Evolutionary conservation across 1,284 basidiomycete genomes (phyloP).

Genomic region (Cutaneotrichosporon sp.): DNA sequence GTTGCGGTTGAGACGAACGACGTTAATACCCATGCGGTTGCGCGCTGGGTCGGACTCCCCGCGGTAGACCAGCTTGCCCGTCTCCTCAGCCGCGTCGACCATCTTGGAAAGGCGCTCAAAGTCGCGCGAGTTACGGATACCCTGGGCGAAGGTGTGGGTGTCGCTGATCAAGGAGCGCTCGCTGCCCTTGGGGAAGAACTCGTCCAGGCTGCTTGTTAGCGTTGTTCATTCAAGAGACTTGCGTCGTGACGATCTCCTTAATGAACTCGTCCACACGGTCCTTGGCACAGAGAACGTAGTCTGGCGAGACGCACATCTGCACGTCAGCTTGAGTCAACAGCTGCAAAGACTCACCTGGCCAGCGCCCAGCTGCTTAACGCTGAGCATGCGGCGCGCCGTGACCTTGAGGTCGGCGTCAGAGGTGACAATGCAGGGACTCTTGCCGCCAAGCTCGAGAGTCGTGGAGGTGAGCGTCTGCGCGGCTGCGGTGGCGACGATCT

Average conservation of each 20-base stretch:
- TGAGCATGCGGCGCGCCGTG: conserved; percentile 55
- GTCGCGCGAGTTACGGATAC: conserved; percentile 56
- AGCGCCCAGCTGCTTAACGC: conserved; percentile 71
- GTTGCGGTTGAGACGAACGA: conserved; percentile 55
- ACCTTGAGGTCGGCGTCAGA: conserved; percentile 53
- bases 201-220: conserved; percentile 26
- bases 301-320: conserved; percentile 57
- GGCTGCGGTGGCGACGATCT: conserved; percentile 73
- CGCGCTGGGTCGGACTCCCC: conserved; percentile 59
- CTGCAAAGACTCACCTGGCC: too few relatives aligned
- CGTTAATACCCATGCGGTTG: conserved; percentile 38
- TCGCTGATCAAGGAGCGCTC: conserved; percentile 50
- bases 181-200: conserved; percentile 37
- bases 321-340: too few relatives aligned
- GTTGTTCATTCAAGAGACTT: conserved; percentile 31
- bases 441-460: conserved; percentile 72
- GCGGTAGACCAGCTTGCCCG: conserved; percentile 64
- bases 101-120: conserved; percentile 61
- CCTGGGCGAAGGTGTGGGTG: conserved; percentile 50
- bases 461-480: conserved; percentile 80
- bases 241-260: conserved; percentile 57
- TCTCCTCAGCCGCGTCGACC: conserved; percentile 58
- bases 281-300: conserved; percentile 69
- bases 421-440: conserved; percentile 78
- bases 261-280: conserved; percentile 62